Base-by-base conservation (phyloP, 192 early-diverging fungal species). In the Pilaira anomala region DNA sequence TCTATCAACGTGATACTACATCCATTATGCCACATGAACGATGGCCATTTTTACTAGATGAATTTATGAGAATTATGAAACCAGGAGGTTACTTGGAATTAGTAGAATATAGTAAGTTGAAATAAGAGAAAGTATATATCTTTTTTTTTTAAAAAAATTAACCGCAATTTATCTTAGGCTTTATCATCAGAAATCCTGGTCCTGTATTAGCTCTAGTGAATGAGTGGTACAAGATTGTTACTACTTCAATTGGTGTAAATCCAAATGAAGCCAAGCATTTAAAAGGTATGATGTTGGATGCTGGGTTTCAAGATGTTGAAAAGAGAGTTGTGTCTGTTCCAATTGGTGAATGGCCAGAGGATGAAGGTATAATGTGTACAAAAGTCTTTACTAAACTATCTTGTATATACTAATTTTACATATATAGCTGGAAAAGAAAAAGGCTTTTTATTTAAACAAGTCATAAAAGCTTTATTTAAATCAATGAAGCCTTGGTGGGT, bases 81-180 rank as follows among this genome's bases (percentile, higher is more conserved):
- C 80, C 80, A 18, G 76, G 74, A 53, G 82, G 79, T 2, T 70
- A 61, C 39, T 30, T 84, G 0, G 78, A 84, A 42, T 58, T 84
- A 0, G 72, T 81, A 16, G 77, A 83, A 62, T 55, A 66, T 26
- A 60, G 66, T 63, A 73, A 51, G 3, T 4, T 14, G 14, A 7
- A 21, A 11, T 26, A 18, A 46, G 16, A 33, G 12, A 48, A 9
- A 14, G 21, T 26, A 46, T 11, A 14, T 28, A 56, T 50, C 28
- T 46, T 41, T 48, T 33, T 21, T 50, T 39, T 14, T 7, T 26
- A 13, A n/a, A 2, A 1, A n/a, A 39, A 52, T 52, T 40, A 19
- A 30, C 22, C 12, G 16, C 24, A 44, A 33, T 45, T 19, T 18
- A 28, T 11, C 25, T 21, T 12, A 48, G 45, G 33, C 30, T 45